Conservation (phyloP, 345 rosid species). For the Bruguiera gymnorhiza region DNA sequence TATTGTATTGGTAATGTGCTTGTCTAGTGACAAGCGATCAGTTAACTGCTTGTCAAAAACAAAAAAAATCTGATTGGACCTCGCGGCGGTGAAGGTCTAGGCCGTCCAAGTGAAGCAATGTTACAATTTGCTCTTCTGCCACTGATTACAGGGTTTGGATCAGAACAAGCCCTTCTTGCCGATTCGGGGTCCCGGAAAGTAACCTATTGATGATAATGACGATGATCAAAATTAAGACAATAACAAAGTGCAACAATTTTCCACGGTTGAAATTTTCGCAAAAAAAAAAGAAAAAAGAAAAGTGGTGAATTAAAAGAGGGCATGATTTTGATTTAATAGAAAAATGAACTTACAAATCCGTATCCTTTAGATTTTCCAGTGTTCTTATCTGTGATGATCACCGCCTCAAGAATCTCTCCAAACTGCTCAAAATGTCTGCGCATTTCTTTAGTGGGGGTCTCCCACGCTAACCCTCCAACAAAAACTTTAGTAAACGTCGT, state of each 20-base stretch:
- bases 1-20: neutral
- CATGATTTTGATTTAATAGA: no score
- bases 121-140: conserved; percentile 93
- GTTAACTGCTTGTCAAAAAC: neutral
- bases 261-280: neutral
- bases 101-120: conserved; percentile 83
- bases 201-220: conserved; percentile 39
- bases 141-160: conserved; percentile 79
- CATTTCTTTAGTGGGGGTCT: conserved; percentile 86
- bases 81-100: conserved; percentile 77
- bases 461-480: conserved; percentile 96
- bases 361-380: conserved; percentile 95
- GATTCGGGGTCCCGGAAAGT: conserved; percentile 91
- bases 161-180: conserved; percentile 71
- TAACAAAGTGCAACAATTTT: neutral
- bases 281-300: no score
- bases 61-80: conserved; percentile 32
- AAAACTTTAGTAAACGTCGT: conserved; percentile 85
- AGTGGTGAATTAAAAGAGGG: no score
- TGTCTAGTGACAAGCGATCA: no score
- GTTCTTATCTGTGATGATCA: conserved; percentile 70
- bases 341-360: conserved; percentile 63
- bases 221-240: neutral
- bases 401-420: conserved; percentile 96
- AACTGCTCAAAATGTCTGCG: conserved; percentile 78